Base-by-base conservation (phyloP, 441 rosid genomes). In the Arabidopsis lyrata region DNA sequence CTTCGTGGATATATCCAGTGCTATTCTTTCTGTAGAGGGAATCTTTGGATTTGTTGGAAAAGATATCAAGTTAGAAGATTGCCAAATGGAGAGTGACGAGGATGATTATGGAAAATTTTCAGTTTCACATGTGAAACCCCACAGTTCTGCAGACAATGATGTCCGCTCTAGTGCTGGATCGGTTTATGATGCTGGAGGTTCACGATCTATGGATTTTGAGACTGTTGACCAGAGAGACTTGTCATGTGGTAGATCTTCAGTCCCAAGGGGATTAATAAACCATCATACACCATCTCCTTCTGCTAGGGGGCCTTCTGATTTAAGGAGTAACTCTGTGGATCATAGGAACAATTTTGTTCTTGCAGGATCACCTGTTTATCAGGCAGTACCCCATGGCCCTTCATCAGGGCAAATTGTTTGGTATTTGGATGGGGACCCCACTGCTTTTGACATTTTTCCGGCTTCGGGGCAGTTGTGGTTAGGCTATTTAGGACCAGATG, bases 391-490 rank as follows among this genome's bases (percentile, higher is more conserved):
- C 39, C 39, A 71, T 82, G 80, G 83, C 55, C 81, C 89, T 34
- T 55, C 77, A 68, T 52, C 87, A 11, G 81, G 83, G 77, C 86
- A 83, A 77, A 48, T 77, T 65, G 73, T 77, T 76, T 92, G 97
- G 97, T 85, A 83, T 81, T 83, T 84, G 70, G 98, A 95, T 83
- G 91, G 97, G 74, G 94, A 93, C 47, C 83, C 88, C 58, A 77
- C 84, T 63, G 82, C 94, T 62, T 74, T 86, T 92, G 97, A 90
- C 74, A 82, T 95, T 77, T 88, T 78, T 74, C 86, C 97, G 38
- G 98, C 96, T 67, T 92, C 96, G 15, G 86, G 83, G 76, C 90
- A 88, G 81, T 87, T 95, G 41, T 91, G 95, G 95, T 76, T 95
- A 82, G 95, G 96, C 77, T 88, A 82, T 73, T 77, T 91, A 61